Base-by-base conservation (phyloP, 805 yeast species). In the Blastobotrys mokoenaii region DNA sequence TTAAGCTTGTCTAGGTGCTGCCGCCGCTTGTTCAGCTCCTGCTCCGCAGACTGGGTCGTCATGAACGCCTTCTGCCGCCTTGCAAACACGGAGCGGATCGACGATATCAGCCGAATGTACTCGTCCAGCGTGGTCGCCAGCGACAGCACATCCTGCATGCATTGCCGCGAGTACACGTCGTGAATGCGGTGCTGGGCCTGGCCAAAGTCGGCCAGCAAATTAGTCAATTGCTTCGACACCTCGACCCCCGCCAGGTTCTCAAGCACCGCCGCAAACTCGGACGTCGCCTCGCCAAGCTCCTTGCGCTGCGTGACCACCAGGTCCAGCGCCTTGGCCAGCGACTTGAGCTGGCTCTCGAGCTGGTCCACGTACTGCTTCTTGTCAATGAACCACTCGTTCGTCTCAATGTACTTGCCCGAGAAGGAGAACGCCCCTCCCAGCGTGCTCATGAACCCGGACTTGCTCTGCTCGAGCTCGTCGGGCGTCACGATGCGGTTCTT, bases 101-200 rank as follows among this genome's bases (percentile, higher is more conserved):
- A 84, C 8, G 83, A 80, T 20, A 89, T 77, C 12, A 81, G 68
- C 41, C 97, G 73, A 41, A 80, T 69, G 60, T 93, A 89, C 60
- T 89, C 97, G 60, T 90, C 96, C 34, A 90, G 68, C 0, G 95
- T 85, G 20, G 84, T 76, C 1, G 95, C 95, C 40, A 90, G 66
- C 0, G 96, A 87, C 50, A 90, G 67, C 56, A 88, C 77, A 53
- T 90, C 97, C 61, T 86, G 95, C 64, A 84, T 64, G 47, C 87
- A 80, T 49, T 83, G 79, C 49, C 96, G 74, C 51, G 80, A 88
- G 40, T 86, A 67, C 40, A 85, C 70, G 43, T 85, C 90, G 54
- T 79, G 79, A 20, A 89, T 73, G 51, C 84, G 76, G 30, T 67
- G 57, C 58, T 89, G 90, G 7, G 85, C 76, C 30, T 78, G 79